These are phyloP conservation scores for Symbiodinium natans DNA, from an alignment of 73 alveolate genomes.

Conservation along the genomic window DNA sequence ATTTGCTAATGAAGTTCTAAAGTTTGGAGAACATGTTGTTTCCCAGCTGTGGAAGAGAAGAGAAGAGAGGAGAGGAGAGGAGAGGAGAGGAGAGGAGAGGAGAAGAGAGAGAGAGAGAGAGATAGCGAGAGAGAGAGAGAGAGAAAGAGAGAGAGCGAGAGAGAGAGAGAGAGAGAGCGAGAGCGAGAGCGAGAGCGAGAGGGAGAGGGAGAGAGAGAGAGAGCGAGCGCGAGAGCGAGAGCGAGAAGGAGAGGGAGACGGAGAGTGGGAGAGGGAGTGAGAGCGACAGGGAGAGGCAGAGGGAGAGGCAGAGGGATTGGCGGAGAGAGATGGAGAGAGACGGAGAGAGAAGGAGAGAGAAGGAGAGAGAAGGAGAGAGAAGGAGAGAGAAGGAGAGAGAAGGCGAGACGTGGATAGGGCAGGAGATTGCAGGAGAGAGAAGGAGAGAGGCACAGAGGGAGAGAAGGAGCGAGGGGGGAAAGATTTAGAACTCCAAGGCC, in stretches of 20 bases:
- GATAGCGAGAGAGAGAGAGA: neutral
- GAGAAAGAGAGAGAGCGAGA: neutral
- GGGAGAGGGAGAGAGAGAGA: slow-evolving; percentile 16
- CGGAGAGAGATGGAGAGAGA: slow-evolving; percentile 26
- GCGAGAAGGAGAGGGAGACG: neutral
- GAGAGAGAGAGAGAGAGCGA: slow-evolving; percentile 17
- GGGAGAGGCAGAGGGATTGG: neutral
- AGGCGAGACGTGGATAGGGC: neutral
- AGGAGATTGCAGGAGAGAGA: neutral
- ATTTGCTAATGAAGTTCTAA: neutral
- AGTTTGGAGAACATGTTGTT: too few species aligned
- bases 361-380: slow-evolving; percentile 17
- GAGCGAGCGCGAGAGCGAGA: neutral
- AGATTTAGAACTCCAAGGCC: too few species aligned
- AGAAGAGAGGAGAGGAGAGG: too few species aligned
- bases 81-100: neutral
- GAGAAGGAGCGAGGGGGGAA: neutral
- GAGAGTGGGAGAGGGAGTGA: neutral
- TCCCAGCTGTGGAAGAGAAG: too few species aligned
- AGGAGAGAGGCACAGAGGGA: neutral
- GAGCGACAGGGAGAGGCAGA: slow-evolving; percentile 4
- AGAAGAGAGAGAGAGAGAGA: neutral
- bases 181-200: neutral
- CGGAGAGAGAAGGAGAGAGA: neutral
- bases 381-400: slow-evolving; percentile 13